Conservation (phyloP, 306 rosid genomes). For the Prunus kanzakura region DNA sequence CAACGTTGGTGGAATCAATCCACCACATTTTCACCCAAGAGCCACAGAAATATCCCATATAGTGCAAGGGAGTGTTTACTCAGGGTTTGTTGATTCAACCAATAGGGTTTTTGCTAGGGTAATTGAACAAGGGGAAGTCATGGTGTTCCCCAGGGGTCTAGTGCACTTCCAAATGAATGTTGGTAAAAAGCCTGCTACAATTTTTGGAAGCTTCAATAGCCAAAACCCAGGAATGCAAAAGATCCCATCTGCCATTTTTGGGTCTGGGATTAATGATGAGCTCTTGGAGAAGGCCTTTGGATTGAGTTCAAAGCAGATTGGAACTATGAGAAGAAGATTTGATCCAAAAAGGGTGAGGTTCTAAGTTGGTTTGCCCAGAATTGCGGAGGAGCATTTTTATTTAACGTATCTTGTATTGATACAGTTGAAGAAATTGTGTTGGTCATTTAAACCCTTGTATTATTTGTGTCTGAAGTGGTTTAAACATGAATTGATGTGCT, state of each 20-base stretch:
- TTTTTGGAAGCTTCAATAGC: slow-evolving; percentile 87
- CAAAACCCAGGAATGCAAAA: slow-evolving; percentile 80
- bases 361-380: not conserved
- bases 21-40: slow-evolving; percentile 92
- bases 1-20: slow-evolving; percentile 64
- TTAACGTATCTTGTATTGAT: not conserved
- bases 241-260: slow-evolving; percentile 75
- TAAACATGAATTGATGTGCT: not conserved
- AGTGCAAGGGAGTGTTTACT: slow-evolving; percentile 61
- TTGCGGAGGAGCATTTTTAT: not conserved
- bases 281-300: slow-evolving; percentile 86
- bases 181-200: slow-evolving; percentile 57
- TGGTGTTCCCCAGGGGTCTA: slow-evolving; percentile 84
- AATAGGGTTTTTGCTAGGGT: slow-evolving; percentile 60
- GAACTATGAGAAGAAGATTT: slow-evolving; percentile 64
- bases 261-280: slow-evolving; percentile 72
- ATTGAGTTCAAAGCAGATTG: slow-evolving; percentile 70
- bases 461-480: too few relatives aligned
- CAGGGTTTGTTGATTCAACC: slow-evolving; percentile 81
- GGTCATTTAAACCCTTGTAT: not conserved
- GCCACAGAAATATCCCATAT: slow-evolving; percentile 78
- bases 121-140: slow-evolving; percentile 74
- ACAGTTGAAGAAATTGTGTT: not conserved
- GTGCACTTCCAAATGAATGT: slow-evolving; percentile 88
- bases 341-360: slow-evolving; percentile 37